Evolutionary conservation across 345 rosid species (phyloP).

Genomic region (Euphorbia pulcherrima): DNA sequence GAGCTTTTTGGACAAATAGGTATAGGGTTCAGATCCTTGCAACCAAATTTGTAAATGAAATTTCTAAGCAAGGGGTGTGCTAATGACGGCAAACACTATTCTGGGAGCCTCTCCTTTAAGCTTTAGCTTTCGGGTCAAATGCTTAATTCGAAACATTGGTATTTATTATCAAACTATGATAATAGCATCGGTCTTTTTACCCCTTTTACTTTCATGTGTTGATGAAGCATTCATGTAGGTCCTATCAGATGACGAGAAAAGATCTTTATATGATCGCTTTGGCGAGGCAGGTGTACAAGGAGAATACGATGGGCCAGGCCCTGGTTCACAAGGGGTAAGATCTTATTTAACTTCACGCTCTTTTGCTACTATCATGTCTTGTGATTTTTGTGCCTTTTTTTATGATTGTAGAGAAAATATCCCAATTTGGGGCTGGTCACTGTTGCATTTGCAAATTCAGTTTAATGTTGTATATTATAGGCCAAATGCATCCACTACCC

Average conservation of each 20-base stretch:
- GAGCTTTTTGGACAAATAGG: not conserved
- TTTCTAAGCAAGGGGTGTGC: not conserved
- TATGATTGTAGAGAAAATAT: not conserved
- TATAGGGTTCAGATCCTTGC: not conserved
- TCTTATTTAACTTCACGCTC: conserved; percentile 14
- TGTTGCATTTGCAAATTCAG: too few species aligned
- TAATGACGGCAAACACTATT: too few species aligned
- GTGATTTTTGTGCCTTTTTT: not conserved
- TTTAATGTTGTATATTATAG: too few species aligned
- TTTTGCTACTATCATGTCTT: not conserved
- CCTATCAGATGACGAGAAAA: conserved; percentile 88
- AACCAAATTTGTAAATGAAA: not conserved
- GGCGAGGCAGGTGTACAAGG: conserved; percentile 76
- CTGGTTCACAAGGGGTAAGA: conserved; percentile 54
- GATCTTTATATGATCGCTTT: conserved; percentile 76
- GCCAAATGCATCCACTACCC: too few species aligned
- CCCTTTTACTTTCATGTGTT: conserved; percentile 21
- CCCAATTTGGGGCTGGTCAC: not conserved
- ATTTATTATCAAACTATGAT: not conserved
- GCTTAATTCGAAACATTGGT: not conserved
- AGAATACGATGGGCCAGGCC: conserved; percentile 47
- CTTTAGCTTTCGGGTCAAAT: not conserved
- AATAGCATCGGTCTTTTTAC: not conserved
- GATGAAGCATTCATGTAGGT: conserved; percentile 61
- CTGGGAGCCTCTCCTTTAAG: not conserved